Evolutionary conservation across 202 grass and related monocot species (phyloP), one percentile per base, ranked within the genome.

Genomic region (Dendrocalamus latiflorus): DNA sequence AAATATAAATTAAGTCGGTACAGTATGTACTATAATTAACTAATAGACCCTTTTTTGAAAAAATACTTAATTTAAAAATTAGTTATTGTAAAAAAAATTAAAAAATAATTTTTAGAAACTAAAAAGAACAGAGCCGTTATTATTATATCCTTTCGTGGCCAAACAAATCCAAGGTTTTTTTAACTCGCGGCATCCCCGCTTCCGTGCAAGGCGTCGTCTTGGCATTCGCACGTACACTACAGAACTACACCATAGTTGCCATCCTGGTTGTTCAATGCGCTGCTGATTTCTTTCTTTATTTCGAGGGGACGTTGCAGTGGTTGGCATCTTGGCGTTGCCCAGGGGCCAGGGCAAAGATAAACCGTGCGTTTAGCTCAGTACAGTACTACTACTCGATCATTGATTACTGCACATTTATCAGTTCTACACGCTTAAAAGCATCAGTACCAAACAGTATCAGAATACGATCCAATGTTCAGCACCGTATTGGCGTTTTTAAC

Each of bases 231-330:
- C n/a, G n/a, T n/a, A n/a, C n/a, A n/a, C n/a, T n/a, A n/a, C n/a
- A n/a, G n/a, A n/a, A n/a, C n/a, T n/a, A n/a, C n/a, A n/a, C n/a
- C n/a, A n/a, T 36, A 4, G 8, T 28, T 47, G 70, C 1, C 20
- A 20, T 16, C 9, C 24, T 49, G 45, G 28, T 37, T 4, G 65
- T 76, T 78, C 54, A 42, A 28, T 60, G 72, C 39, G 18, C 20
- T 54, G 2, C 51, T 39, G 9, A 45, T 9, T 60, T 24, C 33
- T 74, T 64, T 82, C 43, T 72, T 88, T 54, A 72, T 83, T 64
- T 65, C 47, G 72, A 72, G 18, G 57, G 14, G 57, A 49, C 74
- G 58, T 44, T 62, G 30, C 51, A 25, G 56, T 55, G 24, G 17
- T 20, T 21, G 71, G 64, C 45, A 64, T 56, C 18, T 13, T 22